phyloP scores from a whole-genome alignment of 805 yeast genomes.

The Clavispora carvajalis region DNA sequence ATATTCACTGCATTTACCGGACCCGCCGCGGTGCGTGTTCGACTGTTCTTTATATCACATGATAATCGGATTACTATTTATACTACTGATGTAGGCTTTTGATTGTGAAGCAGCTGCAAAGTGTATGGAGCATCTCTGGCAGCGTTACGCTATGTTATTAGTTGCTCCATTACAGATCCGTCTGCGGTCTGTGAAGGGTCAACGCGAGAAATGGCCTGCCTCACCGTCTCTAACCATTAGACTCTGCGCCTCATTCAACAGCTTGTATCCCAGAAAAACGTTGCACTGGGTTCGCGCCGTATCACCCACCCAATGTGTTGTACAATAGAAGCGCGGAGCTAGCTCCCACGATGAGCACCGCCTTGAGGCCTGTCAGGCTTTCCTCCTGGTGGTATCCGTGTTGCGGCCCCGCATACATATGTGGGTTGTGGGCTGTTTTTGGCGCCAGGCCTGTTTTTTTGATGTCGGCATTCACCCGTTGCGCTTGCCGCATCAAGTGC shows the following conservation, averaged over 20 bases:
- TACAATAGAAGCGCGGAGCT: conserved; percentile 26
- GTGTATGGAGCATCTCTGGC: too few species aligned
- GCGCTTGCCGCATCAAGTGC: conserved; percentile 36
- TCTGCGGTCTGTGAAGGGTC: too few species aligned
- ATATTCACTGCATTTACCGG: conserved; percentile 1
- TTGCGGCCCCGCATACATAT: conserved; percentile 34
- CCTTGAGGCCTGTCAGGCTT: conserved; percentile 14
- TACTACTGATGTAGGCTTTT: neutral
- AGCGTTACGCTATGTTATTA: too few species aligned
- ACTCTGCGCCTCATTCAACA: too few species aligned
- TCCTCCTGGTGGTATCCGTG: conserved; percentile 11
- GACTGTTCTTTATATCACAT: conserved; percentile 1
- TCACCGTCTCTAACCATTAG: neutral
- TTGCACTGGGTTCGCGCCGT: too few species aligned
- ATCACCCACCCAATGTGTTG: conserved; percentile 10
- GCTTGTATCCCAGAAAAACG: too few species aligned
- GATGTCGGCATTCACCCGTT: conserved; percentile 8
- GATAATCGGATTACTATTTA: conserved; percentile 1
- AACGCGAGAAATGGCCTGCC: too few species aligned
- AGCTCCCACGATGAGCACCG: conserved; percentile 24
- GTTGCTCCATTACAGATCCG: too few species aligned
- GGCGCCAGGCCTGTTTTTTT: neutral
- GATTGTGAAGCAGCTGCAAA: too few species aligned
- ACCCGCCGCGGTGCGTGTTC: conserved; percentile 1
- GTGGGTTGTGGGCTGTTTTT: conserved; percentile 15